A percentile compares a stretch with the other conserved stretches of the same genome.
phyloP scores from a whole-genome alignment of 805 yeast species.

The Schwanniomyces polymorphus region DNA sequence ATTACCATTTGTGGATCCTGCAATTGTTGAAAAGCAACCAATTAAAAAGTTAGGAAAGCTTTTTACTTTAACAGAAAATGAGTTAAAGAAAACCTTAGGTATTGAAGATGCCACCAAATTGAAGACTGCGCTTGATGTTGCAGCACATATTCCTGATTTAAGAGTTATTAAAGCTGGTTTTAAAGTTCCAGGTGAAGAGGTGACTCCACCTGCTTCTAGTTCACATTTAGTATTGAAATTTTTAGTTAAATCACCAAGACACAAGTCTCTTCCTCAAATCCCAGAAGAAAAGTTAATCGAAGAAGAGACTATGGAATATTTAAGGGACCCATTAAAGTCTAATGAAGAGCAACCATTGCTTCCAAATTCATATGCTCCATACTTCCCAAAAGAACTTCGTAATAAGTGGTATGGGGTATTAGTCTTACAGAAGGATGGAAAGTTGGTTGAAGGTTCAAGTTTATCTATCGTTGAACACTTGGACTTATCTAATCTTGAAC shows the following conservation, averaged over 20 bases:
- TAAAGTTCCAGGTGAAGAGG: conserved; percentile 83
- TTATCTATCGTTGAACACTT: conserved; percentile 54
- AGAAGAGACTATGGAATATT: conserved; percentile 60
- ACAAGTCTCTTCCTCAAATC: conserved; percentile 54
- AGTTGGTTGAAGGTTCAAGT: conserved; percentile 61
- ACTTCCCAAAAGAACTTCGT: conserved; percentile 60
- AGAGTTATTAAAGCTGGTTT: conserved; percentile 70
- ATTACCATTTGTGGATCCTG: conserved; percentile 67
- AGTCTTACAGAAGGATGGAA: conserved; percentile 73
- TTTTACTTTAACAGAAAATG: conserved; percentile 55
- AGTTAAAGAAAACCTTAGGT: conserved; percentile 58
- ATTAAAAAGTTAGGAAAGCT: conserved; percentile 69
- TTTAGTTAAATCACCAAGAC: conserved; percentile 69
- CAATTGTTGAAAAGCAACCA: conserved; percentile 41
- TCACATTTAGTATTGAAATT: conserved; percentile 78
- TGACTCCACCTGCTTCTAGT: conserved; percentile 65
- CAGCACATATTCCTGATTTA: conserved; percentile 65
- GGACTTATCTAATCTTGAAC: conserved; percentile 54
- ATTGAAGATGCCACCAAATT: conserved; percentile 47
- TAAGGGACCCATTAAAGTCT: conserved; percentile 69
- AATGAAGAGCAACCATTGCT: conserved; percentile 69
- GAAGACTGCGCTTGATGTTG: conserved; percentile 52
- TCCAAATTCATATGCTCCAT: conserved; percentile 70
- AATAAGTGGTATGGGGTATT: conserved; percentile 68
- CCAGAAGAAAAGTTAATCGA: conserved; percentile 48